Conservation (phyloP, 108 stramenopile species). For the Nitzschia sp. region DNA sequence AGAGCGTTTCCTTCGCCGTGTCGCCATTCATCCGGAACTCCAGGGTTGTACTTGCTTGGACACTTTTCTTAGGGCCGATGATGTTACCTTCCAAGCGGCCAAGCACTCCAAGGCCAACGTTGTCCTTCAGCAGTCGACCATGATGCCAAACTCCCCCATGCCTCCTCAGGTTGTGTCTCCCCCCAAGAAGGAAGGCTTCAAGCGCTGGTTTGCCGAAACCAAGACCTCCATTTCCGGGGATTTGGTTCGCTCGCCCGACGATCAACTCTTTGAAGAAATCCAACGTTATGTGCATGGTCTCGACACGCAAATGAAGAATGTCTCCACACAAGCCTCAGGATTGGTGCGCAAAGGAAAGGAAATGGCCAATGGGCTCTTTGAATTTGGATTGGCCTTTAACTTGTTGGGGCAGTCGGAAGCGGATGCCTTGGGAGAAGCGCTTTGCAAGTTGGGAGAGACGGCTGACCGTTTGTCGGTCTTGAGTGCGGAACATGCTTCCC, state of each 20-base stretch:
- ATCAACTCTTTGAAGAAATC: conserved; percentile 92
- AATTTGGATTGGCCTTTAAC: conserved; percentile 96
- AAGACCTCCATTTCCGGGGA: conserved; percentile 80
- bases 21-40: conserved; percentile 89
- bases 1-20: conserved; percentile 87
- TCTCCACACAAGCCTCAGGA: conserved; percentile 82
- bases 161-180: conserved; percentile 20
- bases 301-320: conserved; percentile 89
- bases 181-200: conserved; percentile 70
- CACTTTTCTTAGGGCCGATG: conserved; percentile 90
- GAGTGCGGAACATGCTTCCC: conserved; percentile 81
- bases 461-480: conserved; percentile 80
- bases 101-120: conserved; percentile 59
- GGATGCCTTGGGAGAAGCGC: conserved; percentile 80
- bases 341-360: conserved; percentile 93
- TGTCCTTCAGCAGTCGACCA: conserved; percentile 23
- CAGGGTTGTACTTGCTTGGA: conserved; percentile 72
- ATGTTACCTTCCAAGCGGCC: conserved; percentile 74
- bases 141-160: conserved; percentile 9
- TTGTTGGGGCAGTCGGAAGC: conserved; percentile 91
- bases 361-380: conserved; percentile 91
- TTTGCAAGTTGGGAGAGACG: conserved; percentile 81
- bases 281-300: conserved; percentile 86
- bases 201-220: conserved; percentile 87
- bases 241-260: conserved; percentile 80